A percentile compares a stretch with the other conserved stretches of the same genome.
Conservation (phyloP, 352 stramenopile species). For the Phytophthora idaei region DNA sequence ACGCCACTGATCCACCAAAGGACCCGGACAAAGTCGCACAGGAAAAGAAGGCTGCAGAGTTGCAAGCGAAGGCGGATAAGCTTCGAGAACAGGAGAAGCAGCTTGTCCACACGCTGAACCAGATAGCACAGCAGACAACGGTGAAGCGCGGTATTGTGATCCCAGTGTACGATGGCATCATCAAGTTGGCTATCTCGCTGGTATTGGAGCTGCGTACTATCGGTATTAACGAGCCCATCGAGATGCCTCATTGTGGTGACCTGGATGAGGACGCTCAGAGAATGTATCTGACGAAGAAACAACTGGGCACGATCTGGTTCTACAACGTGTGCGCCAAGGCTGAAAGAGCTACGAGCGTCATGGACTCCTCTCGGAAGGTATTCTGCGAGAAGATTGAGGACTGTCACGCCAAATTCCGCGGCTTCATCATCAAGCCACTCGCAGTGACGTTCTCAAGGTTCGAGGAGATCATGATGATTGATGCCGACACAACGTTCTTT, state of each 20-base stretch:
- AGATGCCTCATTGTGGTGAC: slow-evolving; percentile 61
- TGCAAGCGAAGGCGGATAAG: slow-evolving; percentile 23
- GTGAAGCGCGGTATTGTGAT: slow-evolving; percentile 56
- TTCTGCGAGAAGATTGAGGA: slow-evolving; percentile 49
- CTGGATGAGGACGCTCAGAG: slow-evolving; percentile 42
- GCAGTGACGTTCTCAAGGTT: slow-evolving; percentile 62
- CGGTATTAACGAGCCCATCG: slow-evolving; percentile 50
- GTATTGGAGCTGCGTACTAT: slow-evolving; percentile 55
- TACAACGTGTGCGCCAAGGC: slow-evolving; percentile 44
- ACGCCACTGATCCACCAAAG: slow-evolving; percentile 26
- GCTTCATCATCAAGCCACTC: slow-evolving; percentile 64
- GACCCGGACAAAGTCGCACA: slow-evolving; percentile 22
- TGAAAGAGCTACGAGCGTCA: slow-evolving; percentile 29
- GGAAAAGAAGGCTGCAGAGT: slow-evolving; percentile 17
- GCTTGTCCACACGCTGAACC: slow-evolving; percentile 41
- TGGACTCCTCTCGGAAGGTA: slow-evolving; percentile 30
- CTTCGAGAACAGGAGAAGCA: slow-evolving; percentile 37
- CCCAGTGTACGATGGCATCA: slow-evolving; percentile 48
- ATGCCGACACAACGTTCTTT: slow-evolving; percentile 67
- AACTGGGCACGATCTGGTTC: slow-evolving; percentile 29
- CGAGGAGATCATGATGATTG: slow-evolving; percentile 64
- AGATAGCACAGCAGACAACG: slow-evolving; percentile 31
- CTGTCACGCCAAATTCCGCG: slow-evolving; percentile 51
- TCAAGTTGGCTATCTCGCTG: slow-evolving; percentile 52
- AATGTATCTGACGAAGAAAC: slow-evolving; percentile 34